Conservation (phyloP, 768 basidiomycete species). For the Xerocomus spinulosus region DNA sequence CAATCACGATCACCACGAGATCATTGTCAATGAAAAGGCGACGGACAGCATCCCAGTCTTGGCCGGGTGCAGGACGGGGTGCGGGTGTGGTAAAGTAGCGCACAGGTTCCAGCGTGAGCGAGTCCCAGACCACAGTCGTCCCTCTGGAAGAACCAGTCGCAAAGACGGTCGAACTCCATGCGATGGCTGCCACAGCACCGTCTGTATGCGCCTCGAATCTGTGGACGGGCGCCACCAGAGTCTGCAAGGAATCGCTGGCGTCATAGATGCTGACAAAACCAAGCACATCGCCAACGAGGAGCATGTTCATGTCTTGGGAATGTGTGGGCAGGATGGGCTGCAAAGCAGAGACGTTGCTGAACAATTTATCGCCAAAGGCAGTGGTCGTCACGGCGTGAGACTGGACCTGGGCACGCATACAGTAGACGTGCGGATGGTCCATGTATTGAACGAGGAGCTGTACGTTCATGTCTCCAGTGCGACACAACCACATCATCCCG, state of each 20-base stretch:
- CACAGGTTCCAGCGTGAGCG: constrained; percentile 54
- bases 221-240: constrained; percentile 32
- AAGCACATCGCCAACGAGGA: constrained; percentile 60
- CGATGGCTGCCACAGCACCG: constrained; percentile 58
- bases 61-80: constrained; percentile 30
- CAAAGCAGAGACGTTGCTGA: constrained; percentile 48
- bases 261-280: constrained; percentile 63
- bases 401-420: constrained; percentile 37
- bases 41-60: constrained; percentile 42
- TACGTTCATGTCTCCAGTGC: constrained; percentile 2
- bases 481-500: constrained; percentile 15
- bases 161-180: constrained; percentile 56
- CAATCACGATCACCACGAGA: constrained; percentile 55
- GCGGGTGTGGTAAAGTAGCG: constrained; percentile 51
- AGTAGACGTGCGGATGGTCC: constrained; percentile 49
- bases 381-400: constrained; percentile 31
- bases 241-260: constrained; percentile 32
- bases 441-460: constrained; percentile 48
- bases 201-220: constrained; percentile 64
- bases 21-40: constrained; percentile 55
- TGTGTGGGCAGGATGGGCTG: constrained; percentile 41
- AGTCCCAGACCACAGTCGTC: constrained; percentile 58
- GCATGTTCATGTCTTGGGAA: constrained; percentile 42
- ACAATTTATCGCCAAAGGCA: constrained; percentile 48
- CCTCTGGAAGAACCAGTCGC: constrained; percentile 65